These are phyloP conservation scores for Davidsoniella virescens DNA, from an alignment of 2,329 filamentous ascomycete species.

Conservation along the genomic window DNA sequence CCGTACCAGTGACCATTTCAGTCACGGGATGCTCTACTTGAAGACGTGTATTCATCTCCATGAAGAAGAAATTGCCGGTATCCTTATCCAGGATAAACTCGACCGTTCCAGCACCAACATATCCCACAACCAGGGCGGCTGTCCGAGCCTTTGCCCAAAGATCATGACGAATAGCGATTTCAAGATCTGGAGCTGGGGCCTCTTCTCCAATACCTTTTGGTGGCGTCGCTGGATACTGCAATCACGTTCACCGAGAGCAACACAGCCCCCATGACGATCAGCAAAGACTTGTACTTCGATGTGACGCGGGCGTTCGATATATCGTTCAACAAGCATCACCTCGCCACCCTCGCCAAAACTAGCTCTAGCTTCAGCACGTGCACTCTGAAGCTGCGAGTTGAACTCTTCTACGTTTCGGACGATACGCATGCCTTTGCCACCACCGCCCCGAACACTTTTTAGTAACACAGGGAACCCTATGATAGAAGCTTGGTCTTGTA, in stretches of 20 bases:
- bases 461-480: conserved; percentile 54
- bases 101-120: conserved; percentile 77
- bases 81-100: conserved; percentile 83
- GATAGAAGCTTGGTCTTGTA: conserved; percentile 54
- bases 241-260: conserved; percentile 75
- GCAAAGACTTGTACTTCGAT: conserved; percentile 88
- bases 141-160: conserved; percentile 51
- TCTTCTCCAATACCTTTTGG: conserved; percentile 87
- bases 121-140: conserved; percentile 59
- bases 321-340: conserved; percentile 72
- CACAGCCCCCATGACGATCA: conserved; percentile 60
- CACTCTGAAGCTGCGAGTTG: conserved; percentile 50
- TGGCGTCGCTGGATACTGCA: conserved; percentile 77
- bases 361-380: conserved; percentile 57
- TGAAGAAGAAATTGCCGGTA: conserved; percentile 64
- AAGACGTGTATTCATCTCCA: conserved; percentile 73
- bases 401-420: conserved; percentile 56
- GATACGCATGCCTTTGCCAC: conserved; percentile 72
- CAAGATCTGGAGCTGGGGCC: conserved; percentile 58
- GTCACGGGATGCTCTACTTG: conserved; percentile 96
- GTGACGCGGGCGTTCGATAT: conserved; percentile 62
- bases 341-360: conserved; percentile 68
- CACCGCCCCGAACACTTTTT: conserved; percentile 68
- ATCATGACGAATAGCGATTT: conserved; percentile 39
- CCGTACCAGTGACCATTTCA: conserved; percentile 50